Evolutionary conservation across 2,329 filamentous ascomycete species (phyloP), one percentile per base, ranked within the genome.

Genomic region (Clonostachys rosea): DNA sequence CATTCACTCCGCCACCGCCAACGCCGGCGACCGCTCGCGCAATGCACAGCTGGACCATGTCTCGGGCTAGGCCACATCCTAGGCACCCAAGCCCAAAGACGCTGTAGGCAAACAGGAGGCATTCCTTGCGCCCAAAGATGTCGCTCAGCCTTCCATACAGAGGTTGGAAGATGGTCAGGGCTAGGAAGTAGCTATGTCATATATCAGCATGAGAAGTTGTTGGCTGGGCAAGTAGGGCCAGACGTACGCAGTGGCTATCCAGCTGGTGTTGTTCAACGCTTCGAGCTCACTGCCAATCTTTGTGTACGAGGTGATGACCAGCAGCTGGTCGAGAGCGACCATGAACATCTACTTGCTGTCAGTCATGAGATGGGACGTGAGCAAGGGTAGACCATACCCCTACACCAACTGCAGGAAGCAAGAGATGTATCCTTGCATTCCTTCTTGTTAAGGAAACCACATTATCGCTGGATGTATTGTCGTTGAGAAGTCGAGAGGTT

Each of bases 301-400:
- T 44, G 85, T 86, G 62, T 91, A 91, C n/a, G 78, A 84, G n/a
- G 83, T 82, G 43, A 91, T 81, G 33, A 88, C 83, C 46, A 91
- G 81, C 1, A 89, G 89, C 62, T 91, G 86, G 59, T 92, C 88
- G 44, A 85, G 75, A 5, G 87, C 85, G 17, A 84, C 78, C 8
- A 92, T 73, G 59, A 88, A 89, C 39, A 91, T 70, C 84, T 87
- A 58, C 18, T 40, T 18, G 18, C 18, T 18, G 18, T 18, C 18
- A 18, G 18, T 5, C 18, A 18, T 18, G 18, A 18, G 18, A 18
- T 18, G 5, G 18, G 18, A 4, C 3, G 18, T 18, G 18, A 18
- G 18, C 18, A 18, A 18, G 18, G 18, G 18, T 18, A 18, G 18
- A 18, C 18, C 18, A 18, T 18, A 18, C 18, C 18, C 18, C 18